phyloP scores from a whole-genome alignment of 1,139 yeast species.

The Lodderomyces jiufengensis region DNA sequence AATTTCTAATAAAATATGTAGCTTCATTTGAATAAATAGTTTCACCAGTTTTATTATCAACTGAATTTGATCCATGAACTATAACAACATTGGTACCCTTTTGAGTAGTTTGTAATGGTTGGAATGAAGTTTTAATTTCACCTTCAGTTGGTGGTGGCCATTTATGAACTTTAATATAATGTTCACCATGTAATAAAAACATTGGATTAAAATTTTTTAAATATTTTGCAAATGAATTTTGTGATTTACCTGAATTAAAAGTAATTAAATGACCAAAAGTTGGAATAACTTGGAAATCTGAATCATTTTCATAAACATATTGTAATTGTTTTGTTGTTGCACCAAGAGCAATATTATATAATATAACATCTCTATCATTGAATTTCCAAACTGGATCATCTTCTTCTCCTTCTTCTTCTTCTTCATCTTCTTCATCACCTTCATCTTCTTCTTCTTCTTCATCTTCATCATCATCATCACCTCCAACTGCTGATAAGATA shows the following conservation, averaged over 20 bases:
- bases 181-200: constrained; percentile 93
- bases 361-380: constrained; percentile 68
- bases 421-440: constrained; percentile 52
- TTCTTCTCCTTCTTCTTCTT: constrained; percentile 36
- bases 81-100: constrained; percentile 88
- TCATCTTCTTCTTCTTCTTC: constrained; percentile 47
- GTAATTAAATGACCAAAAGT: constrained; percentile 87
- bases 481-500: constrained; percentile 63
- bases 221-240: constrained; percentile 50
- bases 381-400: constrained; percentile 44
- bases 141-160: constrained; percentile 81
- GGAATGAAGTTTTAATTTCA: constrained; percentile 54
- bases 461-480: constrained; percentile 48
- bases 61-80: constrained; percentile 70
- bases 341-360: constrained; percentile 89
- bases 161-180: constrained; percentile 74
- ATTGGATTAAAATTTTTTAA: constrained; percentile 85
- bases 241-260: constrained; percentile 49
- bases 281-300: constrained; percentile 85
- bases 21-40: constrained; percentile 77
- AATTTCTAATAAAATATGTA: constrained; percentile 82
- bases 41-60: constrained; percentile 68
- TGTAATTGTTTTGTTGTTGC: constrained; percentile 75
- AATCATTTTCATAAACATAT: constrained; percentile 74
- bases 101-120: constrained; percentile 73